Evolutionary conservation across 139 green algal genomes (phyloP), one percentile per base, ranked within the genome.

Genomic region (Monoraphidium neglectum): DNA sequence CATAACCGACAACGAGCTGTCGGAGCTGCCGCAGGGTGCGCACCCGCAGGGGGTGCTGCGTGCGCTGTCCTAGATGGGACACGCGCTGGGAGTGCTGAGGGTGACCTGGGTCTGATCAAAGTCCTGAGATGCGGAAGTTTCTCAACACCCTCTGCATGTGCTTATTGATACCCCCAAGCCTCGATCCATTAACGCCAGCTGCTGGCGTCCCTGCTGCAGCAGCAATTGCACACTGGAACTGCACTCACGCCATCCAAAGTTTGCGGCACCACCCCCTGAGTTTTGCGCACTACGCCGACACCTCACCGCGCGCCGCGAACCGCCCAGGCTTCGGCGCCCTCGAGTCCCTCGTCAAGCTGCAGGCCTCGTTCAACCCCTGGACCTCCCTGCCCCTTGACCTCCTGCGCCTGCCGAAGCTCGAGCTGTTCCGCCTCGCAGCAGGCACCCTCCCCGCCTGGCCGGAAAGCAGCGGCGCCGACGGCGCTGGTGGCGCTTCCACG

Each of bases 301-400:
- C 56, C 56, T 13, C 24, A 10, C 56, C 10, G 5, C 56, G 12
- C 56, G 5, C 24, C 56, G 13, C 15, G 24, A 28, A 32, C 56
- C 26, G 56, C 56, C 56, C 81, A 61, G 80, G 74, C 21, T 82
- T 90, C 61, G 79, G 79, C 15, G 16, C 56, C 1, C 63, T 87
- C 30, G 76, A 35, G 40, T 87, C 77, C 0, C 82, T 94, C 46
- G 88, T 89, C 0, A 89, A 92, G 81, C 70, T 90, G 46, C 88
- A 96, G 79, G 88, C 91, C 2, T 94, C 89, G 3, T 94, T 94
- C 86, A 97, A 97, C 77, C 21, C 68, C 10, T 87, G 93, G n/a
- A 56, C 47, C 0, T 40, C 49, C 23, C 84, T 97, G 61, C 92
- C 93, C 1, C 36, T 38, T 10, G 81, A 74, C 59, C 61, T 97